These are phyloP conservation scores for Camelina laxa DNA, from an alignment of 345 rosid genomes.

Conservation along the genomic window DNA sequence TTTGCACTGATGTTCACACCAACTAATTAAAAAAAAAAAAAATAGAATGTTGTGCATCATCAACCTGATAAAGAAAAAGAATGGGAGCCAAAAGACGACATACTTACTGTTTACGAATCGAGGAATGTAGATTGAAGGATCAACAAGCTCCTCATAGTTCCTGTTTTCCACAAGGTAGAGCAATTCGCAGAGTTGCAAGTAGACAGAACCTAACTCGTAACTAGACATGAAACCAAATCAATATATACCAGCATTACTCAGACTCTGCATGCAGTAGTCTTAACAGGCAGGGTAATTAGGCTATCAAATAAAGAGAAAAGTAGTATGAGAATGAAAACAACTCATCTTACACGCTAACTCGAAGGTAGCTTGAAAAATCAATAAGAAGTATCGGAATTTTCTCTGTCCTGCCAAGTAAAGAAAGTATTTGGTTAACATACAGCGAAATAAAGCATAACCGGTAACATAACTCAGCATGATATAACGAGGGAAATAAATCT, in stretches of 20 bases:
- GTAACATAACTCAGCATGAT: not conserved
- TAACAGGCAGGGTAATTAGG: no score
- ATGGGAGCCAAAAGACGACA: constrained; percentile 14
- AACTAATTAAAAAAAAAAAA: constrained; percentile 10
- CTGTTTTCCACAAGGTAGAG: constrained; percentile 58
- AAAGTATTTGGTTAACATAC: constrained; percentile 24
- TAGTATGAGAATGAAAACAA: constrained; percentile 2
- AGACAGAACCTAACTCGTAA: constrained; percentile 87
- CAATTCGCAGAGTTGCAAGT: constrained; percentile 81
- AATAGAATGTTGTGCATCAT: not conserved
- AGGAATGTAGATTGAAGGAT: constrained; percentile 86
- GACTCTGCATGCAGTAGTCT: not conserved
- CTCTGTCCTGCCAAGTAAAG: constrained; percentile 63
- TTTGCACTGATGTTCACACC: constrained; percentile 10
- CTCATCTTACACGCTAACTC: constrained; percentile 72
- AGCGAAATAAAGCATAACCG: not conserved
- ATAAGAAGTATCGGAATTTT: constrained; percentile 74
- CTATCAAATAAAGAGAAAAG: constrained; percentile 7
- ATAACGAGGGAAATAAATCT: not conserved
- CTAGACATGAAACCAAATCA: constrained; percentile 59
- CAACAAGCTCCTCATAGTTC: constrained; percentile 67
- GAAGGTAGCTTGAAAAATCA: constrained; percentile 79
- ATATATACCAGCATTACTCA: constrained; percentile 20
- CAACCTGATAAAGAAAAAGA: constrained; percentile 12
- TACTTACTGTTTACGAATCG: constrained; percentile 73